phyloP scores from a whole-genome alignment of 805 yeast genomes.

The Maudiozyma bulderi region DNA sequence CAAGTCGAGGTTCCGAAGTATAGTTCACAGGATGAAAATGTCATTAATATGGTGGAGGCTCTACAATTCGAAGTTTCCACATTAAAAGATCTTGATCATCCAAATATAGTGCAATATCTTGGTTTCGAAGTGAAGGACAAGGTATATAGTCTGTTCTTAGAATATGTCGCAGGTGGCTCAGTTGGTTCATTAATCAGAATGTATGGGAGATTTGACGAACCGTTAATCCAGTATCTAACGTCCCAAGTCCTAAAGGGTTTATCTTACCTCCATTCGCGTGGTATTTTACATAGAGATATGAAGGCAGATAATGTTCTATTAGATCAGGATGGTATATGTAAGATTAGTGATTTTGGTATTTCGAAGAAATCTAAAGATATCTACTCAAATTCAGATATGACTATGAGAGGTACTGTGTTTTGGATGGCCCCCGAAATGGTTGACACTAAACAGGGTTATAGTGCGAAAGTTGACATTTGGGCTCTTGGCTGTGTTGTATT shows the following conservation, averaged over 20 bases:
- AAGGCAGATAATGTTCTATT: conserved; percentile 89
- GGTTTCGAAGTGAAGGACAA: conserved; percentile 76
- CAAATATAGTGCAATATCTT: conserved; percentile 88
- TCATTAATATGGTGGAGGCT: conserved; percentile 64
- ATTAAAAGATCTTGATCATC: conserved; percentile 85
- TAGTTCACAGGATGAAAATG: conserved; percentile 34
- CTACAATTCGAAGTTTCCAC: conserved; percentile 86
- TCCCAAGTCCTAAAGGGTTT: conserved; percentile 76
- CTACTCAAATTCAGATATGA: conserved; percentile 89
- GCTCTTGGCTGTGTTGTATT: conserved; percentile 93
- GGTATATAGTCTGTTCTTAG: conserved; percentile 79
- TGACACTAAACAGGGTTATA: conserved; percentile 85
- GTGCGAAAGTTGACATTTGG: conserved; percentile 98
- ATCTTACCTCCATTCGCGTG: conserved; percentile 76
- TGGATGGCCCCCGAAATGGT: conserved; percentile 99
- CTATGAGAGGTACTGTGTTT: conserved; percentile 96
- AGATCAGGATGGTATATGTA: conserved; percentile 88
- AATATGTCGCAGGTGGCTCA: conserved; percentile 97
- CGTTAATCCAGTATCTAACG: conserved; percentile 60
- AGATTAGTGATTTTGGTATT: conserved; percentile 94
- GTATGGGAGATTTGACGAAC: conserved; percentile 79
- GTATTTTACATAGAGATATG: conserved; percentile 86
- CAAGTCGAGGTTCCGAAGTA: conserved; percentile 66
- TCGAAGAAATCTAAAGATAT: conserved; percentile 79
- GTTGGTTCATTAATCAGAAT: conserved; percentile 76